phyloP scores from a whole-genome alignment of 2,329 filamentous ascomycete genomes.

The Paraphoma sp. region DNA sequence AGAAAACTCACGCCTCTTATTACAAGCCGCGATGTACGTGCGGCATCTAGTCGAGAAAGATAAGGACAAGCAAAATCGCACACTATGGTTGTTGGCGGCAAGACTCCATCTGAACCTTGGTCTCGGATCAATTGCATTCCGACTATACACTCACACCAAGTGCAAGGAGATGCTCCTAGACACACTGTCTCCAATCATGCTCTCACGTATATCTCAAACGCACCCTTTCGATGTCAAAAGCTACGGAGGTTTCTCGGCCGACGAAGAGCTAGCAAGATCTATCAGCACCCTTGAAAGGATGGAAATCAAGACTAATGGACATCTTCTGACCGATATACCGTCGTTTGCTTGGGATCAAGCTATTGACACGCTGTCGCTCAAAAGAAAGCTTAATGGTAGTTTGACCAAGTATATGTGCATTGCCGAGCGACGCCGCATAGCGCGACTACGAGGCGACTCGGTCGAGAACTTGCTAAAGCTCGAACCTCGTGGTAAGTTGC shows the following conservation, averaged over 20 bases:
- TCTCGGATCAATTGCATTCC: slow-evolving; percentile 37
- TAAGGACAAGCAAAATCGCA: slow-evolving; percentile 32
- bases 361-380: slow-evolving; percentile 30
- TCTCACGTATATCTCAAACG: slow-evolving; percentile 40
- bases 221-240: slow-evolving; percentile 42
- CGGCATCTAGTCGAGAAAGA: slow-evolving; percentile 32
- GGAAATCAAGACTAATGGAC: slow-evolving; percentile 31
- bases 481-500: slow-evolving; percentile 24
- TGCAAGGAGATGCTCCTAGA: slow-evolving; percentile 46
- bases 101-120: slow-evolving; percentile 41
- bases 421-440: slow-evolving; percentile 40
- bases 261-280: slow-evolving; percentile 35
- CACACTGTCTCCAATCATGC: slow-evolving; percentile 36
- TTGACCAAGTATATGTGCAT: slow-evolving; percentile 41
- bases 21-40: slow-evolving; percentile 39
- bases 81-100: slow-evolving; percentile 39
- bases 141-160: slow-evolving; percentile 31
- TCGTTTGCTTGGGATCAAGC: slow-evolving; percentile 39
- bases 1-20: slow-evolving; percentile 22
- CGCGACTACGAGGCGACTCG: slow-evolving; percentile 35
- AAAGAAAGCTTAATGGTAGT: slow-evolving; percentile 32
- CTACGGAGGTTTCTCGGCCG: slow-evolving; percentile 34
- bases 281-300: slow-evolving; percentile 38
- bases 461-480: slow-evolving; percentile 26
- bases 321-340: slow-evolving; percentile 34